Evolutionary conservation across 202 grass and related monocot species (phyloP).

Genomic region (Cymbopogon flexuosus): DNA sequence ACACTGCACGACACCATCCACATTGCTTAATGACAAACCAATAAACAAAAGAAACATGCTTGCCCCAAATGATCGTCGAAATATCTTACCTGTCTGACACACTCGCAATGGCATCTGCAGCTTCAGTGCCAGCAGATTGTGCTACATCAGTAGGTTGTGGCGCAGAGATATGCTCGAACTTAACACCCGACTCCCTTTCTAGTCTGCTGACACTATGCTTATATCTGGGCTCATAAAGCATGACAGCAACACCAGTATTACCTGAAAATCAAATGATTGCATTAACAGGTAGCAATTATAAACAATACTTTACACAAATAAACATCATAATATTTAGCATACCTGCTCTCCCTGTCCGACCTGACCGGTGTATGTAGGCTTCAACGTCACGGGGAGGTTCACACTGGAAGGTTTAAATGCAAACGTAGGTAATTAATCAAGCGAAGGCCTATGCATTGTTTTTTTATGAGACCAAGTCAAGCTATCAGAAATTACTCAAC

Average conservation of each 20-base stretch:
- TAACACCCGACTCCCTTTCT: constrained; percentile 86
- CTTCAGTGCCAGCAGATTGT: constrained; percentile 86
- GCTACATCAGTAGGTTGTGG: constrained; percentile 88
- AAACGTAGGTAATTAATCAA: not conserved
- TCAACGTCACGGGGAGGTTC: constrained; percentile 97
- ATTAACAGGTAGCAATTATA: constrained; percentile 1
- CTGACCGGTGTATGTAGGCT: constrained; percentile 95
- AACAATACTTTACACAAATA: not conserved
- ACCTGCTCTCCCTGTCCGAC: constrained; percentile 94
- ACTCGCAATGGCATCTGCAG: constrained; percentile 77
- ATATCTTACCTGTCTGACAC: constrained; percentile 75
- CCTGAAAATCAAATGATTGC: constrained; percentile 45
- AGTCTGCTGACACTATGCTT: constrained; percentile 52
- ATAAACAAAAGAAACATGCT: not conserved
- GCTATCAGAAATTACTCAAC: not conserved
- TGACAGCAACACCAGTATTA: constrained; percentile 79
- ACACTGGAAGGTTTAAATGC: constrained; percentile 49
- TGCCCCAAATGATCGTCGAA: not conserved
- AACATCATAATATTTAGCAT: not conserved
- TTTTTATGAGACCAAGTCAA: not conserved
- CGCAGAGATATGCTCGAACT: constrained; percentile 85
- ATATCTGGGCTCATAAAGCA: constrained; percentile 83
- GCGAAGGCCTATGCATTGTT: not conserved
- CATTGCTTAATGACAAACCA: not conserved
- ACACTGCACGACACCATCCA: constrained; percentile 56